Evolutionary conservation across 495 filamentous ascomycete species (phyloP).

Genomic region (Xylaria acuta): DNA sequence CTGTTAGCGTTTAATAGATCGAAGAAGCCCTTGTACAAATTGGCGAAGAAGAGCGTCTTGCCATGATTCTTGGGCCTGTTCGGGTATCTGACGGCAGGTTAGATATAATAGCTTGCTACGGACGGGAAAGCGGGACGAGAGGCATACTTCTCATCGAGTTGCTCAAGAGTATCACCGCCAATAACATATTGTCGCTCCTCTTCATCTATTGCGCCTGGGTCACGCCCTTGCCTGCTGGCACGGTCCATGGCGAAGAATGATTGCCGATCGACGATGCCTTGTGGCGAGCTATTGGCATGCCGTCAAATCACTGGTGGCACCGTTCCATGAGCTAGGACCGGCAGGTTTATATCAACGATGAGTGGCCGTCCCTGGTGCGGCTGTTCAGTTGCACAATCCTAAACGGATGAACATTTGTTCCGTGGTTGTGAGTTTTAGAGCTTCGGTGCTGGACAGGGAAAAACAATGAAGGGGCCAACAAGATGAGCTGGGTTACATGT

Average conservation of each 20-base stretch:
- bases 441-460: neutral
- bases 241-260: constrained; percentile 9
- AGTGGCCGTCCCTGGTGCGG: neutral
- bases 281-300: neutral
- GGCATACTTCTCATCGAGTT: constrained; percentile 70
- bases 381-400: neutral
- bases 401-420: neutral
- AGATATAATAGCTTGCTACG: constrained; percentile 28
- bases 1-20: constrained; percentile 85
- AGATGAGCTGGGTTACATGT: neutral
- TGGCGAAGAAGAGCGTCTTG: constrained; percentile 81
- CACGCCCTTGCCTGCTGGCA: constrained; percentile 47
- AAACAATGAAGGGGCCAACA: neutral
- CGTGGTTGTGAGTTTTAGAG: neutral
- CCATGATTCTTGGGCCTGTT: constrained; percentile 82
- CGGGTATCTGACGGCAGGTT: constrained; percentile 67
- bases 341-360: neutral
- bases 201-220: constrained; percentile 60
- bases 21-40: constrained; percentile 79
- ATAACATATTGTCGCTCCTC: constrained; percentile 56
- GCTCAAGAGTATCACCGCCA: constrained; percentile 50
- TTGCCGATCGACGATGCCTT: neutral
- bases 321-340: neutral
- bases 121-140: constrained; percentile 4
- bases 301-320: neutral